phyloP scores from a whole-genome alignment of 192 early-diverging fungal species.

The Jimgerdemannia lactiflua region DNA sequence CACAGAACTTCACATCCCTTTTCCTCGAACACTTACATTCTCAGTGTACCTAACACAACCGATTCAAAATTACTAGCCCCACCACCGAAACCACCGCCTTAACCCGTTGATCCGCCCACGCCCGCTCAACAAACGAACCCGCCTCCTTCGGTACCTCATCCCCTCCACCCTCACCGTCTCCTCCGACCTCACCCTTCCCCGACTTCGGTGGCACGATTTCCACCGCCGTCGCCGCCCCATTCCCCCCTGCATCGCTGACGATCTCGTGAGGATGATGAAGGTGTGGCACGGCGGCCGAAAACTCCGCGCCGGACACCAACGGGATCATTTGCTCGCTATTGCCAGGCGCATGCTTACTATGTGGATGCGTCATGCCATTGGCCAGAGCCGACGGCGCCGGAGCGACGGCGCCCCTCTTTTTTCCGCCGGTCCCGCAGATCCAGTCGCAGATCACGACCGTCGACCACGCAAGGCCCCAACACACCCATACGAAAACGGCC shows the following conservation, averaged over 20 bases:
- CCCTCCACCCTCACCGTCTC: not conserved
- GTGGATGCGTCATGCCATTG: not conserved
- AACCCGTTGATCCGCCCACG: not conserved
- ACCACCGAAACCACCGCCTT: not conserved
- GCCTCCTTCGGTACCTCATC: not conserved
- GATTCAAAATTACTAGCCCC: not conserved
- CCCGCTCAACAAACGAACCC: not conserved
- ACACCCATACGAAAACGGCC: slow-evolving; percentile 47
- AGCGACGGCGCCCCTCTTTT: not conserved
- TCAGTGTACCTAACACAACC: not conserved
- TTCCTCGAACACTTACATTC: not conserved
- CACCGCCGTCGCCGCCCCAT: not conserved
- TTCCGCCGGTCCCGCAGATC: slow-evolving; percentile 23
- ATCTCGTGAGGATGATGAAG: not conserved
- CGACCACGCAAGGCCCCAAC: slow-evolving; percentile 42
- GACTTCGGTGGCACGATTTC: not conserved
- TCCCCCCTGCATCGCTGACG: not conserved
- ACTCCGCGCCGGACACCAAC: not conserved
- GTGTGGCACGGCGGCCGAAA: not conserved
- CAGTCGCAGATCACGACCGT: slow-evolving; percentile 24
- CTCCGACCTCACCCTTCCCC: not conserved
- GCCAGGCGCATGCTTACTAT: not conserved
- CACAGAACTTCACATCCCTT: no score
- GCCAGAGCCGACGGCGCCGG: no score
- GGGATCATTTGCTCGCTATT: not conserved